Evolutionary conservation across 176 grass and related monocot species (phyloP).

Genomic region (Oropetium thomaeum): DNA sequence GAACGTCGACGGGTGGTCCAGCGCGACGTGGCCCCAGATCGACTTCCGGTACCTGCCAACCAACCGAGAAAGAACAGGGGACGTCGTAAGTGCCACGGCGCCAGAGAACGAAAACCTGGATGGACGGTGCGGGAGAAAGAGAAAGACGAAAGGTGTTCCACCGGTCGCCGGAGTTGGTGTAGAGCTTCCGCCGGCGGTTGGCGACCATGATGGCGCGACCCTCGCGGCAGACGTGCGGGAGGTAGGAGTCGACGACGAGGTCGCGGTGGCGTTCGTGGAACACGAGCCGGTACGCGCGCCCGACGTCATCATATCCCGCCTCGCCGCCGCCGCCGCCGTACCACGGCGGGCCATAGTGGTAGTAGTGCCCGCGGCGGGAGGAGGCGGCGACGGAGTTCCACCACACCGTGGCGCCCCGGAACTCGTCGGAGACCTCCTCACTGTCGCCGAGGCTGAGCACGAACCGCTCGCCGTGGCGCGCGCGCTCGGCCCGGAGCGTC

Average conservation of each 20-base stretch:
- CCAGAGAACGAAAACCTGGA: too few species aligned
- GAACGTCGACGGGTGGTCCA: constrained; percentile 34
- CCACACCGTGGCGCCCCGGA: constrained; percentile 9
- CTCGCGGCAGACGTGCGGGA: background rate
- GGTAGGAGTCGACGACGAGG: background rate
- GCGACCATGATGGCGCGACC: background rate
- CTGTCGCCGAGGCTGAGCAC: constrained; percentile 18
- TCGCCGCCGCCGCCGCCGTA: background rate
- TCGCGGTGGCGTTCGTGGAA: background rate
- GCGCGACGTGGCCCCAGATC: too few species aligned
- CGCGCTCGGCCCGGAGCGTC: background rate
- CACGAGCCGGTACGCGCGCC: background rate
- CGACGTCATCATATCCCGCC: background rate
- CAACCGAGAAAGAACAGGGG: too few species aligned
- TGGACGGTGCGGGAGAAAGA: background rate
- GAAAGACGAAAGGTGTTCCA: background rate
- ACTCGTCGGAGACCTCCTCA: constrained; percentile 46
- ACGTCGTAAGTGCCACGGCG: too few species aligned
- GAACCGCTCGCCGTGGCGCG: background rate
- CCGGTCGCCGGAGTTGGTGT: background rate
- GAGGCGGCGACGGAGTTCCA: background rate
- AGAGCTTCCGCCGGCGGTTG: background rate
- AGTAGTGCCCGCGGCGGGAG: background rate
- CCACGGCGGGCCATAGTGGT: background rate
- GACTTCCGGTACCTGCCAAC: background rate